phyloP scores from a whole-genome alignment of 768 basidiomycete species.

The Boletus tylopilopsis region DNA sequence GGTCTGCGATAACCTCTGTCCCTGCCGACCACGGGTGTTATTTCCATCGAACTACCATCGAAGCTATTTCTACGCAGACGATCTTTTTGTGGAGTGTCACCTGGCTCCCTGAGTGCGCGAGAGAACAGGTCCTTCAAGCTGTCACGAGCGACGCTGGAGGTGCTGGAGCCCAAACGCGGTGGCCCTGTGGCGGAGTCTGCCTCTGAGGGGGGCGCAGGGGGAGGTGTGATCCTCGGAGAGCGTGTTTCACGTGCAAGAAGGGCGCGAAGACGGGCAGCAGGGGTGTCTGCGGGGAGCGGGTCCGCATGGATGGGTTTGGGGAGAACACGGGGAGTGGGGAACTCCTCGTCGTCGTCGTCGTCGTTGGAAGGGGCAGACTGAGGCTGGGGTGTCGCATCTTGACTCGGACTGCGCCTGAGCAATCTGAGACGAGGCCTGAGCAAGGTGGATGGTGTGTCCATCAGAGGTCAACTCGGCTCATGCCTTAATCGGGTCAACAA shows the following conservation, averaged over 20 bases:
- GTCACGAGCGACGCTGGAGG: conserved; percentile 50
- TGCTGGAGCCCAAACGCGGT: conserved; percentile 21
- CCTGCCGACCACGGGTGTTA: conserved; percentile 43
- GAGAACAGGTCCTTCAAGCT: conserved; percentile 65
- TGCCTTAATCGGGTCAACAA: conserved; percentile 11
- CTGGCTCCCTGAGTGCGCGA: conserved; percentile 60
- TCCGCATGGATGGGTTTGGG: conserved; percentile 16
- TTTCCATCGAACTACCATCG: conserved; percentile 57
- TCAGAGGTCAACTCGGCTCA: not conserved
- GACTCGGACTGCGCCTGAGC: conserved; percentile 9
- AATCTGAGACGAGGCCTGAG: conserved; percentile 11
- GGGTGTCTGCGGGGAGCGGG: conserved; percentile 36
- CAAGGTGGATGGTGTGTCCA: conserved; percentile 2
- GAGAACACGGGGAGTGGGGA: conserved; percentile 29
- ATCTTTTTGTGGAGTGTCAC: conserved; percentile 58
- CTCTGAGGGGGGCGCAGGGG: conserved; percentile 28
- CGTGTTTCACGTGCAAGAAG: conserved; percentile 51
- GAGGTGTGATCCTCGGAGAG: conserved; percentile 26
- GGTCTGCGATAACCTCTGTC: conserved; percentile 43
- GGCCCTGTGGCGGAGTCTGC: conserved; percentile 15
- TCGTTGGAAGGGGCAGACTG: not conserved
- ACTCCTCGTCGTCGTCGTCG: conserved; percentile 29
- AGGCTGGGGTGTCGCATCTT: conserved; percentile 1
- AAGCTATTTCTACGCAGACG: conserved; percentile 54
- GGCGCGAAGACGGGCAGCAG: conserved; percentile 62